These are phyloP conservation scores for Boletus edulis DNA, from an alignment of 768 basidiomycete genomes.

Conservation along the genomic window DNA sequence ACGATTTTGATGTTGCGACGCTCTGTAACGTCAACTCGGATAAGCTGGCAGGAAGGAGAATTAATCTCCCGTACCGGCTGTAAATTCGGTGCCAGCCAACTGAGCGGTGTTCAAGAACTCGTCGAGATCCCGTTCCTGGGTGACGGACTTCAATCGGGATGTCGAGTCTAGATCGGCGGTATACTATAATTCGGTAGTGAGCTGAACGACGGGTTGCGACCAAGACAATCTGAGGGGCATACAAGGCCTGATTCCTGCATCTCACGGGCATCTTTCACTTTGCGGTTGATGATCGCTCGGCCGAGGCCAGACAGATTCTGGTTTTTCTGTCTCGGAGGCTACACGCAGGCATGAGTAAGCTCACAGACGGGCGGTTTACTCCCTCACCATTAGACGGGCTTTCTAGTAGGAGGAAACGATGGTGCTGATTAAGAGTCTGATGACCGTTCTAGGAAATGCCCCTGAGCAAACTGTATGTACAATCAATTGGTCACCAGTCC, in stretches of 20 bases:
- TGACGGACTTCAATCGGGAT: slow-evolving; percentile 81
- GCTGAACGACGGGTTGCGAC: background rate
- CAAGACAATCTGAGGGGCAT: slow-evolving; percentile 24
- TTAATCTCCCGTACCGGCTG: slow-evolving; percentile 64
- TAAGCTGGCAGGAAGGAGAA: slow-evolving; percentile 1
- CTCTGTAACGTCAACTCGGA: slow-evolving; percentile 41
- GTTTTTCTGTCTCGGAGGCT: slow-evolving; percentile 61
- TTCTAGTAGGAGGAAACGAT: background rate
- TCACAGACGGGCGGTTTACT: background rate
- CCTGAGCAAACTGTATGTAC: background rate
- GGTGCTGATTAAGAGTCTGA: slow-evolving; percentile 17
- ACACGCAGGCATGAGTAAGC: background rate
- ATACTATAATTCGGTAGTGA: slow-evolving; percentile 46
- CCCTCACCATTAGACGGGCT: slow-evolving; percentile 13
- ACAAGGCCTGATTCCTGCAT: slow-evolving; percentile 57
- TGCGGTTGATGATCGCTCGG: slow-evolving; percentile 91
- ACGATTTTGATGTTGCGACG: slow-evolving; percentile 80
- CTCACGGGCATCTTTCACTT: slow-evolving; percentile 43
- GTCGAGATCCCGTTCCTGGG: slow-evolving; percentile 93
- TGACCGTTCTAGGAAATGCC: slow-evolving; percentile 11
- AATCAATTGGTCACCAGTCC: too few relatives aligned
- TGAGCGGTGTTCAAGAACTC: slow-evolving; percentile 95
- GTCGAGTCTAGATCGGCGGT: slow-evolving; percentile 69
- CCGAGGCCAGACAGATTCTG: slow-evolving; percentile 83
- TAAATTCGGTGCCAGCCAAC: slow-evolving; percentile 93